Evolutionary conservation across 192 early-diverging fungal species (phyloP).

Genomic region (Allomyces macrogynus): DNA sequence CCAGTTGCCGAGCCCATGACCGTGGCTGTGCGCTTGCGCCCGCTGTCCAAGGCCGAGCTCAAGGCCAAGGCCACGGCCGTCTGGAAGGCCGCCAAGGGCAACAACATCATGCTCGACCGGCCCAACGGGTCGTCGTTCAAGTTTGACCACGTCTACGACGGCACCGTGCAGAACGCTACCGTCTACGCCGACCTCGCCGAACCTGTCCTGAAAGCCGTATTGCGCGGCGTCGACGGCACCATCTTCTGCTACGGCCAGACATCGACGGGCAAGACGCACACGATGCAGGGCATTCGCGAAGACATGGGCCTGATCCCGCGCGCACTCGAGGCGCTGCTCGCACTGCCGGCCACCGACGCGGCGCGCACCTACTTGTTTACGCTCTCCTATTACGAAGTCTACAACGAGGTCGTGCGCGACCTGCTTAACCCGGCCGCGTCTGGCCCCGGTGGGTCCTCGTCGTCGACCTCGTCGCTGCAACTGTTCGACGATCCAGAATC

Average conservation of each 20-base stretch:
- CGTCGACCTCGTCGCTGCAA: not conserved
- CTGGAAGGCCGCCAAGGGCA: not conserved
- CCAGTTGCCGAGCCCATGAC: not conserved
- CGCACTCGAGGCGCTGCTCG: conserved; percentile 1
- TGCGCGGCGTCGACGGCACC: conserved; percentile 1
- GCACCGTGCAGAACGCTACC: not conserved
- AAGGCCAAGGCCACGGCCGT: not conserved
- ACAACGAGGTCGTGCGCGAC: not conserved
- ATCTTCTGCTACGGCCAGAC: conserved; percentile 4
- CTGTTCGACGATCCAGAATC: not conserved
- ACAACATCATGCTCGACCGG: not conserved
- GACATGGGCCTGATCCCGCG: conserved; percentile 1
- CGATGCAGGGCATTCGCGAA: conserved; percentile 2
- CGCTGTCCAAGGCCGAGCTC: not conserved
- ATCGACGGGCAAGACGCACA: conserved; percentile 3
- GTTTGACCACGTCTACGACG: not conserved
- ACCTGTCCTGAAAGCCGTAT: not conserved
- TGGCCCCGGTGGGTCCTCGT: not conserved
- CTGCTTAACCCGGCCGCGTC: not conserved
- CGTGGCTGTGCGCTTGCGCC: not conserved
- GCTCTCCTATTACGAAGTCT: not conserved
- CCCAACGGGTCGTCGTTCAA: not conserved
- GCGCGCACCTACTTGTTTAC: not conserved
- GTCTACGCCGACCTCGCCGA: not conserved
- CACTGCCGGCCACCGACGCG: not conserved